Evolutionary conservation across 345 rosid species (phyloP).

Genomic region (Carallia brachiata): DNA sequence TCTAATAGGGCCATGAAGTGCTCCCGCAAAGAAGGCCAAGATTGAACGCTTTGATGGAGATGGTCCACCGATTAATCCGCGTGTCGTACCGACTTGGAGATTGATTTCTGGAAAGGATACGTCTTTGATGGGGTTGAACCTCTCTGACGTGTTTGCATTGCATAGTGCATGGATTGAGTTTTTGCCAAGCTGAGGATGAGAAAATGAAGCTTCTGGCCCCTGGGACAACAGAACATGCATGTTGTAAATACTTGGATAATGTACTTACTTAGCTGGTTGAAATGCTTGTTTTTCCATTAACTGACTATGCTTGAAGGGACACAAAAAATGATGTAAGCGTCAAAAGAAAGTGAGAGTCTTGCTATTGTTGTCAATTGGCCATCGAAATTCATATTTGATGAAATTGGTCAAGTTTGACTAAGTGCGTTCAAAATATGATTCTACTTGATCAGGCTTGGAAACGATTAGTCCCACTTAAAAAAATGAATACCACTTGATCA

Average conservation of each 20-base stretch:
- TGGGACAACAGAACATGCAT: slow-evolving; percentile 10
- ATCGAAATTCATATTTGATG: too few species aligned
- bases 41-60: slow-evolving; percentile 71
- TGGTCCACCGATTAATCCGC: slow-evolving; percentile 65
- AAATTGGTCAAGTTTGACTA: too few species aligned
- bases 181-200: slow-evolving; percentile 50
- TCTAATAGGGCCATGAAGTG: slow-evolving; percentile 90
- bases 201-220: slow-evolving; percentile 66
- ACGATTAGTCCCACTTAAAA: too few species aligned
- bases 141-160: slow-evolving; percentile 88
- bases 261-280: too few species aligned
- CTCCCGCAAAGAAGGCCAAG: slow-evolving; percentile 92
- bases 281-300: too few species aligned
- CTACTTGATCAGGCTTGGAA: too few species aligned
- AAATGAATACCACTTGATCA: too few species aligned
- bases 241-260: background rate
- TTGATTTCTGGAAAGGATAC: slow-evolving; percentile 84
- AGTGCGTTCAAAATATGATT: too few species aligned
- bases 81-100: slow-evolving; percentile 54
- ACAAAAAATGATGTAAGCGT: too few species aligned
- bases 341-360: too few species aligned
- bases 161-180: slow-evolving; percentile 78
- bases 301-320: too few species aligned
- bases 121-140: slow-evolving; percentile 73
- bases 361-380: too few species aligned